Base-by-base conservation (phyloP, 257 asterid genomes). In the Solanum pinnatisectum region DNA sequence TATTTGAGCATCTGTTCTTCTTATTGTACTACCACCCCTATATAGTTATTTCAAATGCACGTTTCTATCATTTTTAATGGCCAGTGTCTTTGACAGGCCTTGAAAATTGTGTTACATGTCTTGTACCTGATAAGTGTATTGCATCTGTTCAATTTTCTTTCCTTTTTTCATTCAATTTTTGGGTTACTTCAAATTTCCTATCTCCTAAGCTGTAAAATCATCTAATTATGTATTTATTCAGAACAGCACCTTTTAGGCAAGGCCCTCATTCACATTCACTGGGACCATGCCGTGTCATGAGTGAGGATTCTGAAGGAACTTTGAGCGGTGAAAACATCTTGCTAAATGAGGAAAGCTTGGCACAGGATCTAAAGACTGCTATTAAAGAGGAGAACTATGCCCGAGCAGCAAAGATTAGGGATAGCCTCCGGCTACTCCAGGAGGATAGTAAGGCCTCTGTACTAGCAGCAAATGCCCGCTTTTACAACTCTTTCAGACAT, bases 391-490 rank as follows among this genome's bases (percentile, higher is more conserved):
- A 97, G 89, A 96, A 97, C 93, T 97, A 97, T 42, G 91, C 95
- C 30, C 94, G 90, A 89, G 99, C 99, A 30, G 98, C 98, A 33
- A 92, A 95, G 90, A 94, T 96, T 92, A 90, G 99, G 92, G 99
- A 97, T 84, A 94, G 93, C 93, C 98, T 97, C 14, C 91, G 90
- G 23, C 95, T 93, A 88, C 98, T 97, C 90, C 99, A 97, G 83
- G 96, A 94, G 88, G 98, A 97, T 89, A 94, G 96, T 93, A 95
- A 94, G 92, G 90, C 98, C 76, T 93, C 99, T 7, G 95, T 94
- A 37, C 87, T 97, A 84, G 99, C 98, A 77, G 98, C 99, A 76
- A 97, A 96, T 84, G 94, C 95, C 14, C 92, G 91, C 30, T 97
- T 96, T 82, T 97, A 97, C 77, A 94, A 94, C 77, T 91, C 99